phyloP scores from a whole-genome alignment of 371 early-diverging fungal genomes.

The Haplosporangium sp. region DNA sequence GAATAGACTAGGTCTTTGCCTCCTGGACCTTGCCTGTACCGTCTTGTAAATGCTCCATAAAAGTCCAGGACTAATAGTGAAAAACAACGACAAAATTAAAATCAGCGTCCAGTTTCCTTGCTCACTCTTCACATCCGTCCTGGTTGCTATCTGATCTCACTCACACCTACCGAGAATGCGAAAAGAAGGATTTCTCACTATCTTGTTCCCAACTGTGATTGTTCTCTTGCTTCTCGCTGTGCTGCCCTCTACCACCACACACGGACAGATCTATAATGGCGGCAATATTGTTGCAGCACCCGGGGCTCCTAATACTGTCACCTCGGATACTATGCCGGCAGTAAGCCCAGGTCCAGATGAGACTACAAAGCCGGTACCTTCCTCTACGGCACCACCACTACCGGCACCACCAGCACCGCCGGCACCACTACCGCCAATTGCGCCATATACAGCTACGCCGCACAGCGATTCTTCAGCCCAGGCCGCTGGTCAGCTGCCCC shows the following conservation, averaged over 20 bases:
- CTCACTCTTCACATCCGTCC: too few species aligned
- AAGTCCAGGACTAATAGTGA: too few species aligned
- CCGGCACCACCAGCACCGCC: slow-evolving; percentile 10
- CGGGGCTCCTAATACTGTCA: too few species aligned
- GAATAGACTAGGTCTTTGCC: too few species aligned
- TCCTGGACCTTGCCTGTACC: too few species aligned
- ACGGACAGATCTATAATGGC: slow-evolving; percentile 41
- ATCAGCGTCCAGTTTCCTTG: too few species aligned
- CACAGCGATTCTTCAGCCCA: slow-evolving; percentile 7
- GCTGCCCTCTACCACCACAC: background rate
- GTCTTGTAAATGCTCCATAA: too few species aligned
- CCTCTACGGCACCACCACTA: background rate
- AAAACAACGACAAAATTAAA: too few species aligned
- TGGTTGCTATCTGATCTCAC: too few species aligned
- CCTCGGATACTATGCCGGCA: too few species aligned
- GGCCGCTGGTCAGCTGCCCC: slow-evolving; percentile 7
- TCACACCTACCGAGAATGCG: too few species aligned
- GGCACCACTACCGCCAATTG: slow-evolving; percentile 19
- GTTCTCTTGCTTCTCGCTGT: slow-evolving; percentile 6
- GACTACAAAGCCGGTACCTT: background rate
- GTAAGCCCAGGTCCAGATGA: too few species aligned
- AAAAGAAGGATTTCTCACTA: background rate
- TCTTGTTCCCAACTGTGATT: slow-evolving; percentile 3
- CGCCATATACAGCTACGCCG: slow-evolving; percentile 24
- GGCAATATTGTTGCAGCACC: slow-evolving; percentile 11